These are phyloP conservation scores for Tilletia horrida DNA, from an alignment of 1,284 basidiomycete genomes.

Conservation along the genomic window DNA sequence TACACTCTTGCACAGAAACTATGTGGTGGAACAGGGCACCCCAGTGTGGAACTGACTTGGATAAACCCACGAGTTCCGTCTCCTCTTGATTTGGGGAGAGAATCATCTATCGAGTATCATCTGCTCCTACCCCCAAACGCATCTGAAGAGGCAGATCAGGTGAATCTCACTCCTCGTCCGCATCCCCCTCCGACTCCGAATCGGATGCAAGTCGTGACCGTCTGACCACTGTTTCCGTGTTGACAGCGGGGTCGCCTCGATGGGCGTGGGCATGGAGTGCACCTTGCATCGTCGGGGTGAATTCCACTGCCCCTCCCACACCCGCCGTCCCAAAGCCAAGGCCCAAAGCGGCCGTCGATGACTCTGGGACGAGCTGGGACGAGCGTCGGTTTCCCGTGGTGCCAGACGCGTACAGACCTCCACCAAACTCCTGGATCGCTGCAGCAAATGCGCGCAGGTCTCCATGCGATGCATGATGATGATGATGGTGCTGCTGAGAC, in stretches of 20 bases:
- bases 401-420: background rate
- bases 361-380: background rate
- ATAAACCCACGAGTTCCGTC: too few species aligned
- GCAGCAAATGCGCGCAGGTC: conserved; percentile 5
- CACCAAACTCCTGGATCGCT: background rate
- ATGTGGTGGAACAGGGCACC: too few species aligned
- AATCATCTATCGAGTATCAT: too few species aligned
- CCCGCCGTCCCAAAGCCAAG: conserved; percentile 9
- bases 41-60: too few species aligned
- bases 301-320: conserved; percentile 6
- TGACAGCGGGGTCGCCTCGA: too few species aligned
- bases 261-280: background rate
- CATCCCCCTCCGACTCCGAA: conserved; percentile 9
- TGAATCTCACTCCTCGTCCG: conserved; percentile 10
- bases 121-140: too few species aligned
- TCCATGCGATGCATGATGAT: conserved; percentile 1
- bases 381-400: too few species aligned
- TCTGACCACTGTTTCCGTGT: background rate
- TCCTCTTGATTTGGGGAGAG: too few species aligned
- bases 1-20: too few species aligned
- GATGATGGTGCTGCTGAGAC: background rate
- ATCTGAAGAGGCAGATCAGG: too few species aligned
- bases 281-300: background rate
- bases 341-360: background rate
- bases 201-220: background rate